These are phyloP conservation scores for Talaromyces borbonicus DNA, from an alignment of 495 filamentous ascomycete genomes.

Conservation along the genomic window DNA sequence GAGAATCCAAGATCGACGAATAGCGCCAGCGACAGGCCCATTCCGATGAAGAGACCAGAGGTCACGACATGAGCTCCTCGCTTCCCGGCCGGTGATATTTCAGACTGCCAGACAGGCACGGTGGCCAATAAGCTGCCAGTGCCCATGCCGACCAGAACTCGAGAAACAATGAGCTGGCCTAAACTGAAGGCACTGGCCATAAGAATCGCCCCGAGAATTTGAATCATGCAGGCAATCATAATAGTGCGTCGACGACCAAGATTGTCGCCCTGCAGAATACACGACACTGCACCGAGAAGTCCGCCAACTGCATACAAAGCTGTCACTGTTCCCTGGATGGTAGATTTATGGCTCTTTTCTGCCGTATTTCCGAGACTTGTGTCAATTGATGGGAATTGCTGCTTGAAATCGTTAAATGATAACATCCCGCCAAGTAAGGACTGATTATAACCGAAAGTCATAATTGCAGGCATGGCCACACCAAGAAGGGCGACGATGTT, in stretches of 20 bases:
- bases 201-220: constrained; percentile 50
- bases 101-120: constrained; percentile 55
- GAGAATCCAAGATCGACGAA: constrained; percentile 48
- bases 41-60: constrained; percentile 49
- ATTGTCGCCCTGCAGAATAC: constrained; percentile 48
- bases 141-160: constrained; percentile 51
- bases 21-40: constrained; percentile 41
- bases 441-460: constrained; percentile 18
- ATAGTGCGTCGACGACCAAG: constrained; percentile 48
- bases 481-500: constrained; percentile 16
- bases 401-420: constrained; percentile 12
- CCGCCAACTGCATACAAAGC: constrained; percentile 58
- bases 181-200: constrained; percentile 53
- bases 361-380: constrained; percentile 5
- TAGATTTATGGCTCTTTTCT: constrained; percentile 10
- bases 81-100: constrained; percentile 46
- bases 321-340: constrained; percentile 39
- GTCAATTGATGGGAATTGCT: constrained; percentile 16
- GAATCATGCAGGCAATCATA: constrained; percentile 40
- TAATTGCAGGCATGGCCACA: constrained; percentile 19
- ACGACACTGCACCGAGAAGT: constrained; percentile 50
- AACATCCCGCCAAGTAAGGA: constrained; percentile 17
- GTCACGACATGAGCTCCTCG: constrained; percentile 50
- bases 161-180: constrained; percentile 54
- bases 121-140: constrained; percentile 52